A percentile compares a stretch with the other conserved stretches of the same genome.
Conservation (phyloP, 257 asterid species). For the Nicotiana otophora region DNA sequence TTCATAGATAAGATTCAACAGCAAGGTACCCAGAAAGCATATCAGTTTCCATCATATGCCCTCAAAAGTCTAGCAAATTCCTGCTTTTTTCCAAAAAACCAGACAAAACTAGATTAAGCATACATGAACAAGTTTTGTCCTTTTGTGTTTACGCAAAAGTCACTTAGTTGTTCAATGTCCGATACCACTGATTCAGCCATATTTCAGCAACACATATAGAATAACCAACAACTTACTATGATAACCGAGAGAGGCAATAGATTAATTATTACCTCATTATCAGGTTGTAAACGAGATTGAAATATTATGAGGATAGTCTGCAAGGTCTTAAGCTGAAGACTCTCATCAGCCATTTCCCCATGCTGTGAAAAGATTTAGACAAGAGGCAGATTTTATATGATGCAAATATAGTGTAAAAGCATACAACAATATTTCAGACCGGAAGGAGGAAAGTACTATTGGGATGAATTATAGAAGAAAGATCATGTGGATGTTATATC, state of each 20-base stretch:
- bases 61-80: background rate
- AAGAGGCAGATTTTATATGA: background rate
- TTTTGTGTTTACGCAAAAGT: background rate
- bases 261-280: constrained; percentile 64
- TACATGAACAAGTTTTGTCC: background rate
- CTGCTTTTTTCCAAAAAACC: background rate
- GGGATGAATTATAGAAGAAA: too few species aligned
- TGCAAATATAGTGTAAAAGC: background rate
- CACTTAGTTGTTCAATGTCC: constrained; percentile 3
- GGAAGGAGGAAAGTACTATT: too few species aligned
- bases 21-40: background rate
- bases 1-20: background rate
- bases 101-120: background rate
- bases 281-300: constrained; percentile 89
- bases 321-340: constrained; percentile 84
- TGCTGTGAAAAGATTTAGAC: constrained; percentile 47
- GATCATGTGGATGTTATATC: too few species aligned
- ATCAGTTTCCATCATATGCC: background rate
- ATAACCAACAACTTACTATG: constrained; percentile 10
- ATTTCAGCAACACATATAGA: constrained; percentile 13
- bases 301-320: constrained; percentile 87
- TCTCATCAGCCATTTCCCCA: constrained; percentile 93
- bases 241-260: constrained; percentile 6
- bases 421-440: too few species aligned
- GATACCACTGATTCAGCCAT: background rate